phyloP scores from a whole-genome alignment of 768 basidiomycete genomes.

The Boletus subparvulus region DNA sequence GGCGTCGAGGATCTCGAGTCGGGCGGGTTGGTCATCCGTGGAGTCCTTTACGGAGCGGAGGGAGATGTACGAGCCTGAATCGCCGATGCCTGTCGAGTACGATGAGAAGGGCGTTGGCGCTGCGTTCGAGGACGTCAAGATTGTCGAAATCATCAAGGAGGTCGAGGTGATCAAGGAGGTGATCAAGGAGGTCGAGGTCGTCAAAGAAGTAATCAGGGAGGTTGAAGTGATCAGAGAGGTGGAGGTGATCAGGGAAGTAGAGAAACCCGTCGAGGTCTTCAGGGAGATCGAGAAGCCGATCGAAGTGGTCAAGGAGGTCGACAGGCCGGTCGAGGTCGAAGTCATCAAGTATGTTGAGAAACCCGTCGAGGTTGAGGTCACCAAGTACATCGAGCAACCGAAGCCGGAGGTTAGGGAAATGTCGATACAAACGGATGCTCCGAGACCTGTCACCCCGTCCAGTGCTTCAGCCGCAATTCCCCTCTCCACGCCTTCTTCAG shows the following conservation, averaged over 20 bases:
- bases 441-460: slow-evolving; percentile 32
- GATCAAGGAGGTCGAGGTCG: slow-evolving; percentile 27
- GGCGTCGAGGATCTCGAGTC: slow-evolving; percentile 49
- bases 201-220: slow-evolving; percentile 32
- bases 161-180: slow-evolving; percentile 31
- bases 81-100: slow-evolving; percentile 40
- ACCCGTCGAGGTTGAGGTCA: slow-evolving; percentile 28
- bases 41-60: slow-evolving; percentile 22
- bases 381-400: slow-evolving; percentile 37
- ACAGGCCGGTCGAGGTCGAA: slow-evolving; percentile 31
- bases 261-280: slow-evolving; percentile 17
- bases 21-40: slow-evolving; percentile 25
- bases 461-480: slow-evolving; percentile 29
- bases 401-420: slow-evolving; percentile 73
- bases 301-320: slow-evolving; percentile 27
- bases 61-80: slow-evolving; percentile 2
- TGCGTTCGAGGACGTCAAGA: slow-evolving; percentile 29
- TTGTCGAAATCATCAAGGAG: slow-evolving; percentile 33
- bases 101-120: slow-evolving; percentile 47
- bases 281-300: slow-evolving; percentile 22
- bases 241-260: slow-evolving; percentile 28
- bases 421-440: slow-evolving; percentile 75
- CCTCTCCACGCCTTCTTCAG: slow-evolving; percentile 24
- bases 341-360: slow-evolving; percentile 33
- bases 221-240: slow-evolving; percentile 38